Base-by-base conservation (phyloP, 2,329 filamentous ascomycete genomes). In the Verticillium alfalfae region DNA sequence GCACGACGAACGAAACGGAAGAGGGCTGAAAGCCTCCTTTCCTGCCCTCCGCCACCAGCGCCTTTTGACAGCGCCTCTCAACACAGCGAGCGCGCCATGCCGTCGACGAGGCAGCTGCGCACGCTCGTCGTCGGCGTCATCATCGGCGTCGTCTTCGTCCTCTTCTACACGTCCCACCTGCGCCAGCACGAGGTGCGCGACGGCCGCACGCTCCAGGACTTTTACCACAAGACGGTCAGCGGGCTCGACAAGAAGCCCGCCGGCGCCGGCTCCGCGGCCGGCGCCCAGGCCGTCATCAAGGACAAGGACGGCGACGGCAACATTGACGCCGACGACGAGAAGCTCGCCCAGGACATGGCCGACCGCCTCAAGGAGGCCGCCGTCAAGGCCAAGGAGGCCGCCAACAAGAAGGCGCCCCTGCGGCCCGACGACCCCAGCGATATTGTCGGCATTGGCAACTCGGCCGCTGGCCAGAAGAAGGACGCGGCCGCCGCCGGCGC, bases 111-210 rank as follows among this genome's bases (percentile, higher is more conserved):
- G 66, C 88, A 91, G 68, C 71, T 92, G 69, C 88, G 88, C 71
- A 78, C 89, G 67, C 78, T 92, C 61, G 78, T 85, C 66, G 79
- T 93, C 69, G 79, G 88, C 61, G 80, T 88, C 61, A 67, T 93
- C 67, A 80, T 87, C 66, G 79, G 84, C 63, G 75, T 94, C 63
- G 76, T 94, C 67, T 81, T 88, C 56, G 78, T 89, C 60, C 79
- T 96, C 67, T 92, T 94, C 79, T 88, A 92, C 72, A 89, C 88
- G 22, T 84, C 83, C n/a, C 82, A 81, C 57, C 77, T 84, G 59
- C 81, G 83, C 62, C 78, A 82, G 58, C 79, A 80, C 38, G 73
- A 77, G 64, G 78, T 78, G 57, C 81, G 75, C 54, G 81, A 82
- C 68, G 67, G 69, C 36, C 73, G 70, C 58, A 75, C 76, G 39